Base-by-base conservation (phyloP, 2,329 filamentous ascomycete genomes). In the Dactylellina cionopaga region DNA sequence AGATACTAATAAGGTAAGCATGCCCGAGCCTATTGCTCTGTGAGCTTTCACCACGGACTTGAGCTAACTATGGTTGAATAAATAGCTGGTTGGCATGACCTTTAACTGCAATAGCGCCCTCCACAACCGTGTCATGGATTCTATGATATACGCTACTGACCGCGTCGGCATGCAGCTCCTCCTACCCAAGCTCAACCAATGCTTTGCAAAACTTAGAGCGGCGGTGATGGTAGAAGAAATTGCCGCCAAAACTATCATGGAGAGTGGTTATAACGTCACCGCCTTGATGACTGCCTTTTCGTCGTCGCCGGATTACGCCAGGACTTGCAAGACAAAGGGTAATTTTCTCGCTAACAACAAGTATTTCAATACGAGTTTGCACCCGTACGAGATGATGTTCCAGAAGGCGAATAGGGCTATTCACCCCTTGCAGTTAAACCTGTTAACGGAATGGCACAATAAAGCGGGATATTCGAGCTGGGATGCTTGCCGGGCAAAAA, bases 81-180 rank as follows among this genome's bases (percentile, higher is more conserved):
- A n/a, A n/a, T 58, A 81, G 80, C 76, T 81, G 29, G 79, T 81
- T 2, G 81, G 80, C 9, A 79, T 80, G 75, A 79, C 79, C 1
- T 75, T 76, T 17, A 81, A 78, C 74, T 81, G 80, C 76, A n/a
- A n/a, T n/a, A n/a, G n/a, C n/a, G n/a, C n/a, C n/a, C n/a, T n/a
- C n/a, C n/a, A n/a, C n/a, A 62, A 68, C 11, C 77, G 77, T 52
- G 80, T 81, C 69, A 72, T 81, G 2, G 79, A 81, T 70, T 79
- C 79, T 43, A 80, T 80, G 78, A 77, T 81, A 52, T 80, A 77
- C 76, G 80, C 80, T 9, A 81, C 80, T 10, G 80, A 82, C 76
- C 49, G 70, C 5, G 65, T 78, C 15, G 81, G 81, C 74, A 80
- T 82, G 65, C 74, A 75, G 6, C 46, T 80, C n/a, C 75, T 82